Base-by-base conservation (phyloP, 1,139 yeast genomes). In the Lodderomyces parapsilosis region DNA sequence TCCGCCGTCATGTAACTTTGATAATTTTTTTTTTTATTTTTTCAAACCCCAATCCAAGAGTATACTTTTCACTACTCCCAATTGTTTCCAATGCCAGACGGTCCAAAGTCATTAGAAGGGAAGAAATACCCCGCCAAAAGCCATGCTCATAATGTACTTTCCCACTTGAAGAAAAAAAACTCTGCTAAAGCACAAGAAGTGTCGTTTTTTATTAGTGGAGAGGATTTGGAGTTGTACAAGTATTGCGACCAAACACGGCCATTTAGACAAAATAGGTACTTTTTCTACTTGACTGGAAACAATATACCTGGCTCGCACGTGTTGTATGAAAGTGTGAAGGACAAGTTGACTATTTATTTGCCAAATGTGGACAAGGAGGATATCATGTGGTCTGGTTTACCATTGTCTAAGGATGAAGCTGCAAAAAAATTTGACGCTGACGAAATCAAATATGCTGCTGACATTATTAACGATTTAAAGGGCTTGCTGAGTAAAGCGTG, bases 331-430 rank as follows among this genome's bases (percentile, higher is more conserved):
- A 60, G 83, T 22, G 56, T 56, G 3, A 52, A 63, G 15, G 89
- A 85, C 43, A 71, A 77, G 43, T 72, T 89, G 51, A 80, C 82
- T 0, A 68, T 91, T 38, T 91, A 86, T 58, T 71, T 93, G 42
- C 97, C 98, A 2, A 78, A 86, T 45, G 73, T 91, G 39, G 96
- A 90, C 59, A 67, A 78, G 41, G 98, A 93, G 38, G 96, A 88
- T 59, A 87, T 93, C 39, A 86, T 93, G 91, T 93, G 99, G 98
- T 83, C 94, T 45, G 99, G 99, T 0, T 60, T 85, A 64, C 98
- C 99, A 1, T 51, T 88, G 42, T 68, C 80, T 33, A 55, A 73
- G n/a, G 81, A 83, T 42, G 81, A 84, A 18, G 96, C 97, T 0
- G 46, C 63, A 39, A 59, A 66, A 15, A 74, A 71, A 49, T 93